A percentile compares a stretch with the other conserved stretches of the same genome.
Evolutionary conservation across 257 asterid species (phyloP).

Genomic region (Petunia secreta): DNA sequence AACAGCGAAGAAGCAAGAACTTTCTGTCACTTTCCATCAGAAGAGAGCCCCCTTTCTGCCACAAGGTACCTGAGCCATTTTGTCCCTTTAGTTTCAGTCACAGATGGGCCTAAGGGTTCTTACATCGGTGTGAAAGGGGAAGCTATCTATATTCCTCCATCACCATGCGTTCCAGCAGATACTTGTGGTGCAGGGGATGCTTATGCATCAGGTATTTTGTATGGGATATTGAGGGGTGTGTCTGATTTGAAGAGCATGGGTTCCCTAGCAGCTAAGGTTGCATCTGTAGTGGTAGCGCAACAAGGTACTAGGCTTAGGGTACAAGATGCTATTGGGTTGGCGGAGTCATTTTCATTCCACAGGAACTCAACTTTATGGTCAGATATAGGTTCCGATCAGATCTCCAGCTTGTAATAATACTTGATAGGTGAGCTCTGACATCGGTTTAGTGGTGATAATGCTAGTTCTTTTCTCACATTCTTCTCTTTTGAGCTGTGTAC

Average conservation of each 20-base stretch:
- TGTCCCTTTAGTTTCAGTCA: conserved; percentile 91
- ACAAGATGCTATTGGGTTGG: conserved; percentile 68
- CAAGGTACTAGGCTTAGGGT: conserved; percentile 93
- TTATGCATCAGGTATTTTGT: conserved; percentile 90
- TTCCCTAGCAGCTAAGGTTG: conserved; percentile 83
- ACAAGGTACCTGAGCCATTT: conserved; percentile 94
- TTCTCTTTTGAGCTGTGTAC: conserved; percentile 35
- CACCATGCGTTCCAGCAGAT: conserved; percentile 77
- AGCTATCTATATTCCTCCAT: conserved; percentile 86
- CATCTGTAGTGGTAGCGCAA: conserved; percentile 87
- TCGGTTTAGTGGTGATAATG: neutral
- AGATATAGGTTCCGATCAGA: conserved; percentile 77
- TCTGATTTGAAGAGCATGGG: conserved; percentile 84
- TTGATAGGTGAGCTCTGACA: neutral
- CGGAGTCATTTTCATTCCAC: conserved; percentile 57
- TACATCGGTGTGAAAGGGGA: conserved; percentile 93
- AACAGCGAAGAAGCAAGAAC: conserved; percentile 90
- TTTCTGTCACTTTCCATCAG: conserved; percentile 69
- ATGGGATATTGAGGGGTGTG: conserved; percentile 65
- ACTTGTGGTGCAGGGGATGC: conserved; percentile 99
- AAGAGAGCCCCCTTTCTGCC: conserved; percentile 80
- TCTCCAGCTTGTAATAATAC: conserved; percentile 66
- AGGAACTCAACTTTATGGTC: conserved; percentile 57
- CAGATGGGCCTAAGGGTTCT: conserved; percentile 94
- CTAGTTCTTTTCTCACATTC: conserved; percentile 16